A percentile compares a stretch with the other conserved stretches of the same genome.
Conservation (phyloP, 2,329 filamentous ascomycete species). For the Byssoonygena ceratinophila region DNA sequence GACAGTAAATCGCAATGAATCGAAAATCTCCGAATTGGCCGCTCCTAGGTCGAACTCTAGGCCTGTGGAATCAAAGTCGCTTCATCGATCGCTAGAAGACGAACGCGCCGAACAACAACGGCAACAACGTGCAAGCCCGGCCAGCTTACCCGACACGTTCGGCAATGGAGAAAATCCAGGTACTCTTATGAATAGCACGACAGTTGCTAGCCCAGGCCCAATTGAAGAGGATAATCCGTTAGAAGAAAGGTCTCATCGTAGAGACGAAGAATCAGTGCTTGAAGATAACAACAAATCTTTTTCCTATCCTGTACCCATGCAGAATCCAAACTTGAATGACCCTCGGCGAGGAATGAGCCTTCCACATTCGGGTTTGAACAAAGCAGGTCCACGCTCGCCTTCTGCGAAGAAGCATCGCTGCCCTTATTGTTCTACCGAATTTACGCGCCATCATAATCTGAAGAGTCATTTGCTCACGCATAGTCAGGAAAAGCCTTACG, state of each 20-base stretch:
- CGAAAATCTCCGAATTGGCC: conserved; percentile 18
- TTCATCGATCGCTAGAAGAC: conserved; percentile 37
- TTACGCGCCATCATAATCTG: conserved; percentile 92
- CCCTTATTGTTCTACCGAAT: conserved; percentile 90
- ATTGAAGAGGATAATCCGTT: conserved; percentile 37
- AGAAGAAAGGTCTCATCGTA: conserved; percentile 33
- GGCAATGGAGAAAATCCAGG: conserved; percentile 43
- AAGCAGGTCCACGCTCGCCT: conserved; percentile 55
- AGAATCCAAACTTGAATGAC: conserved; percentile 38
- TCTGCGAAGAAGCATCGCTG: conserved; percentile 89
- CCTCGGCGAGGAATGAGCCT: conserved; percentile 50
- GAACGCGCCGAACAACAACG: conserved; percentile 2
- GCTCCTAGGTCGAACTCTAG: background rate
- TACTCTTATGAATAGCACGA: conserved; percentile 42
- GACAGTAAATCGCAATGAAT: conserved; percentile 28
- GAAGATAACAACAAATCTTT: conserved; percentile 45
- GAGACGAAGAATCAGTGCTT: conserved; percentile 29
- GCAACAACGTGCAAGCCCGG: conserved; percentile 19
- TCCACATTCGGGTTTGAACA: conserved; percentile 45
- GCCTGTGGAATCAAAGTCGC: conserved; percentile 29
- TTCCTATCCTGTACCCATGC: conserved; percentile 53
- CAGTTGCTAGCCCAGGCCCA: conserved; percentile 39
- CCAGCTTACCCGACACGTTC: conserved; percentile 30
- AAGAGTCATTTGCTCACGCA: conserved; percentile 96
- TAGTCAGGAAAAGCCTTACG: conserved; percentile 95